Base-by-base conservation (phyloP, 192 early-diverging fungal species). In the Martensiomyces pterosporus region DNA sequence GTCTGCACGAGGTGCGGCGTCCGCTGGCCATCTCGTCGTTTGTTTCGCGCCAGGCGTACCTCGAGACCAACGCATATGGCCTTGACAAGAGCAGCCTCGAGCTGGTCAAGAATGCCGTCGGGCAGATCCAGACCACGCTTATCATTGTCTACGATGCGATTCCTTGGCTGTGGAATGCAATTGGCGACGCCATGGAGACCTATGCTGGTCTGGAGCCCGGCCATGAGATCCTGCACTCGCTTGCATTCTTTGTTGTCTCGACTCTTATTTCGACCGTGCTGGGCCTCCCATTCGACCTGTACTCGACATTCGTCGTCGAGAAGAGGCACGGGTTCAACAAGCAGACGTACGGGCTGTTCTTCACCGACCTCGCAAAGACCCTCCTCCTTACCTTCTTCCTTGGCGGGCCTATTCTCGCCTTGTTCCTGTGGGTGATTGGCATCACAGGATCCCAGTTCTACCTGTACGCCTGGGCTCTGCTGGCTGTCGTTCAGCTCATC, bases 281-380 rank as follows among this genome's bases (percentile, higher is more conserved):
- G 5, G 78, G 76, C 12, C 57, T 94, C 39, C 95, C 95, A 6
- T 85, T 92, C 42, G 78, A 80, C 17, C 55, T 95, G 19, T 98
- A 94, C 63, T 79, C 78, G 39, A 95, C 88, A 0, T 98, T 98
- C 84, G 91, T 98, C 9, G 85, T 98, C 52, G 95, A 98, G 75
- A 82, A 87, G 59, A 71, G 80, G 21, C 93, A 95, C 64, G 93
- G 93, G 4, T 97, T 98, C 69, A 98, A 98, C 76, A 98, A 98
- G 61, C 83, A 86, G 62, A 94, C 93, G 7, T 38, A 85, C 15
- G 68, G 76, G 0, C 55, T 94, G 29, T 98, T 86, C 60, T 67
- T 92, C 26, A 79, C 79, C 1, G 94, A 98, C 59, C 51, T 79
- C 50, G 43, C 88, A 47, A 98, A 96, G 64, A 76, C 66, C 2